phyloP scores from a whole-genome alignment of 495 filamentous ascomycete species.

The Neurospora sp. region DNA sequence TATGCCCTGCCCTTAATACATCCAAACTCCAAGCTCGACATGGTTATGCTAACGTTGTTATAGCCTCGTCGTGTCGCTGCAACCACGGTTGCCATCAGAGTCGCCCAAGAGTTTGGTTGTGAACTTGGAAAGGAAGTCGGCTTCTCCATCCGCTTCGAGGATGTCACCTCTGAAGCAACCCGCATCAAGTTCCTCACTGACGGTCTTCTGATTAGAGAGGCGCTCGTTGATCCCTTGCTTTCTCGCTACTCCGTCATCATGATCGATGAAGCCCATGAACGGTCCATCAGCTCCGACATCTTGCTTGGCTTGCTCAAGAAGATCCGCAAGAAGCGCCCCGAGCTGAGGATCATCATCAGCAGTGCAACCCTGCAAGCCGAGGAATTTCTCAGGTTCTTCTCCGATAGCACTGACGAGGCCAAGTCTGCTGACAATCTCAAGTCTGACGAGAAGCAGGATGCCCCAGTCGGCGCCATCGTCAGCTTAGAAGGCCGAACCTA shows the following conservation, averaged over 20 bases:
- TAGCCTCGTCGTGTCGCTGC: constrained; percentile 89
- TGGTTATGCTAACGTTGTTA: constrained; percentile 10
- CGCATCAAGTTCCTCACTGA: constrained; percentile 96
- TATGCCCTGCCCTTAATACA: constrained; percentile 25
- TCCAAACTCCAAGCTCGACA: not conserved
- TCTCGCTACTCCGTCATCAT: constrained; percentile 95
- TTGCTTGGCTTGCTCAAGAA: constrained; percentile 93
- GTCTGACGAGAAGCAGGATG: constrained; percentile 27
- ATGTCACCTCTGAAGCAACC: constrained; percentile 79
- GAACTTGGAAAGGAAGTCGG: constrained; percentile 91
- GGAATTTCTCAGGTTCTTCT: constrained; percentile 77
- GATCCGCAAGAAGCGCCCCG: constrained; percentile 69
- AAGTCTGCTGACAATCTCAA: constrained; percentile 35
- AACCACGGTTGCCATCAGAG: constrained; percentile 80
- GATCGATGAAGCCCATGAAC: constrained; percentile 97
- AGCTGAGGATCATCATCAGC: constrained; percentile 83
- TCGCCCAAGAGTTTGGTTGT: constrained; percentile 88
- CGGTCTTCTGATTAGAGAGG: constrained; percentile 88
- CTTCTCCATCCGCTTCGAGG: constrained; percentile 94
- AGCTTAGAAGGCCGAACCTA: constrained; percentile 86
- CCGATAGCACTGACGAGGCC: constrained; percentile 32
- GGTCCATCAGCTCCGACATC: constrained; percentile 88
- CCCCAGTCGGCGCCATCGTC: constrained; percentile 59
- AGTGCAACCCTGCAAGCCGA: constrained; percentile 92
- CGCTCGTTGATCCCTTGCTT: constrained; percentile 82